Percentiles rank a stretch among this genome's conserved stretches.
Conservation (phyloP, 768 basidiomycete species). For the Rhizopogon vulgaris region DNA sequence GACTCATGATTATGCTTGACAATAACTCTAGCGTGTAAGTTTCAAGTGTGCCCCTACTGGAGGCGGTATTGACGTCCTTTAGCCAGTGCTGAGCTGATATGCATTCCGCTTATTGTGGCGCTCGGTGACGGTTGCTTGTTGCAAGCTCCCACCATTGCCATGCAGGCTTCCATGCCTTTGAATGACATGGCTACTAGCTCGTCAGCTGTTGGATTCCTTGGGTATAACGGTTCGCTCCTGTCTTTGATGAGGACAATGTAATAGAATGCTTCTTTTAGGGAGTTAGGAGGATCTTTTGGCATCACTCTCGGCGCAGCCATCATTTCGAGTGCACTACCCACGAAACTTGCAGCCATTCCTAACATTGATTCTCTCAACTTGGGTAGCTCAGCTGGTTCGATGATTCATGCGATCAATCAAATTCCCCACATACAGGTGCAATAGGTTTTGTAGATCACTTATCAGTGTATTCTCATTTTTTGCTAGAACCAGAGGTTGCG, state of each 20-base stretch:
- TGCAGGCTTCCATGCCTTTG: conserved; percentile 85
- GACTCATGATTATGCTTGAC: conserved; percentile 67
- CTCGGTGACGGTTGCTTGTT: conserved; percentile 63
- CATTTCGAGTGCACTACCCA: conserved; percentile 46
- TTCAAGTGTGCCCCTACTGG: neutral
- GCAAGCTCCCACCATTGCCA: conserved; percentile 60
- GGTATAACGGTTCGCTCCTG: conserved; percentile 29
- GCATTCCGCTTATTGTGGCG: conserved; percentile 64
- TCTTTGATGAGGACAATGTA: neutral
- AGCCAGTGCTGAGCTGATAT: conserved; percentile 51
- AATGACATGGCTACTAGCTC: conserved; percentile 85
- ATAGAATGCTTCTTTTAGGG: conserved; percentile 31
- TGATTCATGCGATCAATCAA: conserved; percentile 40
- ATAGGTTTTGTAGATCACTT: conserved; percentile 3
- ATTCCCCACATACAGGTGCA: conserved; percentile 29
- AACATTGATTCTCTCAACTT: conserved; percentile 19
- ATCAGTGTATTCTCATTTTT: conserved; percentile 1
- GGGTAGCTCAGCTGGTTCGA: conserved; percentile 34
- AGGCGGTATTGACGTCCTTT: conserved; percentile 1
- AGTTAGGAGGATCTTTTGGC: conserved; percentile 71
- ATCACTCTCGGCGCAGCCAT: conserved; percentile 71
- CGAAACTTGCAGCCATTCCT: conserved; percentile 28
- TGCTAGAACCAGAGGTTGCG: conserved; percentile 45
- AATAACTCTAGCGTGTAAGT: conserved; percentile 45
- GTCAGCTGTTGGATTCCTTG: conserved; percentile 61